Base-by-base conservation (phyloP, 2,329 filamentous ascomycete species). In the Plenodomus biglobosus region DNA sequence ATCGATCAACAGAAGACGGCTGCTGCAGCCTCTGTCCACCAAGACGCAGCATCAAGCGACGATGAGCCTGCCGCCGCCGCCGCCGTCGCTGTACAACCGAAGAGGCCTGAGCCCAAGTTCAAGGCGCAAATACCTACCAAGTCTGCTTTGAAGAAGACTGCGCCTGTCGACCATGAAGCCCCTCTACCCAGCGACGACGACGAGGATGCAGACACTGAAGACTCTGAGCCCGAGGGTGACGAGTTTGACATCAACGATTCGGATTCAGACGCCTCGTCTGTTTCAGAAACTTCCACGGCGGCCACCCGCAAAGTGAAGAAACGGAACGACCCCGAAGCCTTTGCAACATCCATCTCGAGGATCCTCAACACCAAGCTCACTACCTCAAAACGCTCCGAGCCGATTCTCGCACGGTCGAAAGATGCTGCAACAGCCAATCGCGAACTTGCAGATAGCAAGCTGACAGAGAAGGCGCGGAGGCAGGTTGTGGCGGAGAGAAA, bases 301-400 rank as follows among this genome's bases (percentile, higher is more conserved):
- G 59, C 61, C 8, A 53, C 61, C 7, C 62, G 65, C 30, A 75
- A 73, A 61, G 87, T 84, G 64, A 84, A 85, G 13, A 97, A 97
- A 75, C 87, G 92, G 67, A 95, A 96, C 74, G 92, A 99, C 72
- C 92, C 94, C 2, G 78, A 81, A 55, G 91, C 90, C 43, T 97
- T 99, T 72, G 90, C 92, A 19, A 95, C 87, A 1, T 96, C 91
- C 42, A 90, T 99, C 64, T 87, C 88, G 59, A 95, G 94, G 73
- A 96, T 99, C 69, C 81, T 99, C 38, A 85, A 85, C 46, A 92
- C 90, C 4, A 97, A 97, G 75, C 80, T 97, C 8, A 87, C 91
- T 1, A 85, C 83, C 7, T 82, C 87, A 24, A 90, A 90, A 68
- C 87, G 92, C 19, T 80, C 85, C 45, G 94, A 99, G 69, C 94